phyloP scores from a whole-genome alignment of 2,329 filamentous ascomycete genomes.

The Capronia coronata region DNA sequence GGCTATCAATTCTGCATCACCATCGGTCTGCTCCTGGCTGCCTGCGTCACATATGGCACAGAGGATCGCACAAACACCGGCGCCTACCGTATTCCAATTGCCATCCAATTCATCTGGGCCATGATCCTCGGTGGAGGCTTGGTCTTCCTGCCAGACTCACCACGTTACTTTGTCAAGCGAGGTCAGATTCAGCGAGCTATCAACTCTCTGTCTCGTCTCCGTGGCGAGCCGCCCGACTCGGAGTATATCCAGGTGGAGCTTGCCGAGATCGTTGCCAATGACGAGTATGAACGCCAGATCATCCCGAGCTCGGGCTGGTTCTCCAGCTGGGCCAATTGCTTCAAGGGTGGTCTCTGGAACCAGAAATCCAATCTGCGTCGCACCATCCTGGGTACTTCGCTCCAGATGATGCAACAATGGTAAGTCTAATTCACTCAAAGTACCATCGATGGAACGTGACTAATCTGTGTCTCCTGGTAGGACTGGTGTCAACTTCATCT shows the following conservation, averaged over 20 bases:
- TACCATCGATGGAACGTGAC: constrained; percentile 66
- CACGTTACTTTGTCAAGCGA: constrained; percentile 78
- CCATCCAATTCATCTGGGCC: constrained; percentile 73
- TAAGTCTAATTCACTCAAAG: constrained; percentile 1
- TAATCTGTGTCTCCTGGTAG: constrained; percentile 62
- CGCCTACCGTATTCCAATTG: constrained; percentile 75
- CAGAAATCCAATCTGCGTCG: constrained; percentile 55
- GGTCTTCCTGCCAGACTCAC: constrained; percentile 73
- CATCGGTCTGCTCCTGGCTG: constrained; percentile 68
- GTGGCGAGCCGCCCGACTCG: constrained; percentile 61
- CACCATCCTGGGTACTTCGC: constrained; percentile 63
- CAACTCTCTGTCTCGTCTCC: constrained; percentile 57
- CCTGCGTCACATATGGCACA: constrained; percentile 67
- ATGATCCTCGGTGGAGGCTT: constrained; percentile 64
- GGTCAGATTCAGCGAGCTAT: constrained; percentile 62
- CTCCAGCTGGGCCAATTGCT: constrained; percentile 57
- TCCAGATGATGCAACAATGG: constrained; percentile 74
- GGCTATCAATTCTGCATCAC: constrained; percentile 82
- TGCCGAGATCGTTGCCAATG: constrained; percentile 80
- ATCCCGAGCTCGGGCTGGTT: constrained; percentile 23
- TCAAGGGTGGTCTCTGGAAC: constrained; percentile 49
- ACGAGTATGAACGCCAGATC: constrained; percentile 71
- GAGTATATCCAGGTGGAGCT: constrained; percentile 64
- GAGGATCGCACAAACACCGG: constrained; percentile 56
- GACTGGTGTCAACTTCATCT: constrained; percentile 91